A percentile compares a stretch with the other conserved stretches of the same genome.
Evolutionary conservation across 73 alveolate species (phyloP).

Genomic region (Blepharisma stoltei): DNA sequence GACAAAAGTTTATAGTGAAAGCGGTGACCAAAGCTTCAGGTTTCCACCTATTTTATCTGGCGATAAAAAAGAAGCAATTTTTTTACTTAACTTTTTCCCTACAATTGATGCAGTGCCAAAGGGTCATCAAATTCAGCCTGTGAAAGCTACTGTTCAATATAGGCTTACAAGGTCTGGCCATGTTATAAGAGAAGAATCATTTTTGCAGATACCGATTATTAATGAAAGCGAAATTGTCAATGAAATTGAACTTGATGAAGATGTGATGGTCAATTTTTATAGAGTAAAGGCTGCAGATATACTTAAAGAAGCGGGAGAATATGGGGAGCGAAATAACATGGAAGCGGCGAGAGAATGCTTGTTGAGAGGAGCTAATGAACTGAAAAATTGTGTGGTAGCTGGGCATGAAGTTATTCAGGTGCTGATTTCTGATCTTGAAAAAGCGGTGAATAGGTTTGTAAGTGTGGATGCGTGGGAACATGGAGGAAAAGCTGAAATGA

Average conservation of each 20-base stretch:
- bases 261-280: conserved; percentile 41
- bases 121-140: neutral
- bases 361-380: neutral
- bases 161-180: conserved; percentile 32
- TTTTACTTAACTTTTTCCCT: conserved; percentile 16
- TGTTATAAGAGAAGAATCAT: neutral
- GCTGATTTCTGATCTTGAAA: conserved; percentile 33
- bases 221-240: conserved; percentile 8
- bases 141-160: conserved; percentile 27
- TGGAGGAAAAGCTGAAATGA: conserved; percentile 44
- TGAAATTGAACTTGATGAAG: conserved; percentile 34
- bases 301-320: conserved; percentile 41
- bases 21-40: neutral
- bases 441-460: conserved; percentile 23
- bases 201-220: neutral
- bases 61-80: conserved; percentile 34
- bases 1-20: conserved; percentile 40
- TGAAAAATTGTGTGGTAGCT: conserved; percentile 11
- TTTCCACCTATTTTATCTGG: conserved; percentile 37
- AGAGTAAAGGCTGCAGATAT: conserved; percentile 44
- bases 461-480: conserved; percentile 33
- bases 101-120: neutral
- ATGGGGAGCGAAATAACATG: conserved; percentile 36
- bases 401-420: neutral
- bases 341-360: conserved; percentile 29